These are phyloP conservation scores for Solanum pinnatisectum DNA, from an alignment of 257 asterid species.

Conservation along the genomic window DNA sequence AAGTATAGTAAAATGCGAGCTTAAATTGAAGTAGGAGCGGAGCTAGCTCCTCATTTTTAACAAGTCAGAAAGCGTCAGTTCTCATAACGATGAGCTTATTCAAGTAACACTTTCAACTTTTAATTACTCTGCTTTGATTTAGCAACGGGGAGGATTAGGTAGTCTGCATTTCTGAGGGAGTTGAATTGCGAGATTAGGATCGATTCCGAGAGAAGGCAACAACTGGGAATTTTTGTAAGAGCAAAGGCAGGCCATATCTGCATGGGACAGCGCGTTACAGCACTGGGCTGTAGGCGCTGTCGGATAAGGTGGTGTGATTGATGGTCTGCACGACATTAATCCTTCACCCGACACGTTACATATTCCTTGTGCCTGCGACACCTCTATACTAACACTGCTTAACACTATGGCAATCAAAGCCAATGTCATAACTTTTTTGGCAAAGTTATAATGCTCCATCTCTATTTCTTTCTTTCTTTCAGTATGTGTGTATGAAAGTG, in stretches of 20 bases:
- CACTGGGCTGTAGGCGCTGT: conserved; percentile 39
- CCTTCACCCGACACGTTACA: conserved; percentile 35
- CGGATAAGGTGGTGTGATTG: conserved; percentile 34
- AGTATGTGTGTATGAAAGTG: background rate
- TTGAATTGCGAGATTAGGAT: conserved; percentile 40
- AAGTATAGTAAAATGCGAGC: background rate
- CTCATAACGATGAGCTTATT: background rate
- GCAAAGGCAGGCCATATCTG: conserved; percentile 47
- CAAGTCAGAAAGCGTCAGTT: background rate
- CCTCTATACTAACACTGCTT: background rate
- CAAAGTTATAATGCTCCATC: conserved; percentile 10
- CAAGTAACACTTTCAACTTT: background rate
- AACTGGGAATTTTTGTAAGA: conserved; percentile 33
- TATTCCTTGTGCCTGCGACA: conserved; percentile 20
- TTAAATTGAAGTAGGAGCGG: background rate
- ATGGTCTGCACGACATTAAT: conserved; percentile 40
- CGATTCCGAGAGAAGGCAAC: conserved; percentile 45
- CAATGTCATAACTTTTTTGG: background rate
- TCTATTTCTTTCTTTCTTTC: background rate
- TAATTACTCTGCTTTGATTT: background rate
- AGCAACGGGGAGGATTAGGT: conserved; percentile 32
- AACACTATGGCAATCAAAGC: background rate
- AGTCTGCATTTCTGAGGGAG: conserved; percentile 48
- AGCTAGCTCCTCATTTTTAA: background rate
- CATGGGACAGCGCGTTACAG: conserved; percentile 44